Base-by-base conservation (phyloP, 2,329 filamentous ascomycete genomes). In the Pseudomassariella vexata region DNA sequence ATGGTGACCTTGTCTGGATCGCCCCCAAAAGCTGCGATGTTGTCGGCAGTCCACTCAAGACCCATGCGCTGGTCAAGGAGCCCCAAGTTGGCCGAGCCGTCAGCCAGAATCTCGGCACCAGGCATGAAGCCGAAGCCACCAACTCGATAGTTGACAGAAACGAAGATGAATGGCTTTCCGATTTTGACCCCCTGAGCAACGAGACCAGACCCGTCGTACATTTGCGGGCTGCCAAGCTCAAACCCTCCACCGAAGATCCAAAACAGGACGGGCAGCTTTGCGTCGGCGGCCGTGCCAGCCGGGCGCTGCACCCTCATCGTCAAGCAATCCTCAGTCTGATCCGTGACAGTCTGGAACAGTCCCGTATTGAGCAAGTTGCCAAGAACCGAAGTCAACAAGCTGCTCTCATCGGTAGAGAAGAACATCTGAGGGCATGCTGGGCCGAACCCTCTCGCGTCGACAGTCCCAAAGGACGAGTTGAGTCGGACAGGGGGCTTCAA, bases 141-240 rank as follows among this genome's bases (percentile, higher is more conserved):
- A 1, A 85, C 63, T 2, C 84, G 79, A 57, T 94, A 89, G 59
- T 88, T 89, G 49, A 89, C 76, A 1, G 79, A 73, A 0, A 90
- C 84, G 33, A 80, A 85, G 28, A 94, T 60, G 40, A 90, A 77
- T 0, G 81, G 79, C 56, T 84, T 75, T 19, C 66, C 66, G 32
- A 54, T 54, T 3, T 49, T 37, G 22, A 74, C 50, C 3, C 65
- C 71, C 11, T 62, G 60, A 2, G 49, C 32, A 1, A 79, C 44
- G 9, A 76, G 56, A 24, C 56, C 57, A 4, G 60, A 53, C 4
- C 57, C 72, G 37, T 79, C 71, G 42, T 77, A 79, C 53, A 65
- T 69, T 25, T 45, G 40, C 5, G 53, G 35, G 50, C 54, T 35
- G 55, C 67, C 36, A 54, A 68, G 16, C 68, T 76, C 65, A 36